Conservation (phyloP, 805 yeast species). For the Kazachstania bromeliacearum region DNA sequence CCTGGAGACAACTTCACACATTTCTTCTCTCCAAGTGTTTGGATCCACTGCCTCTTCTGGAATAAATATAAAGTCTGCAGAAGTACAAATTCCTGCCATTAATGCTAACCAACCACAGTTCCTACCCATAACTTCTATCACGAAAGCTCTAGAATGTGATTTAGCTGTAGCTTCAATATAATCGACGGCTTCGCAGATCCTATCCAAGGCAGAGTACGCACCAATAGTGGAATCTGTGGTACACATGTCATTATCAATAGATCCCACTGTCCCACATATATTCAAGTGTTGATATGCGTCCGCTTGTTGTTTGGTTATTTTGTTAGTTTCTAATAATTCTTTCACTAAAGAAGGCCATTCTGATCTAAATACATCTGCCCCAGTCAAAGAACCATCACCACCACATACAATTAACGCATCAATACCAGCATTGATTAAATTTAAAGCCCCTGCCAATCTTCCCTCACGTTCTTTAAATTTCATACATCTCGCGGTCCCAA, state of each 20-base stretch:
- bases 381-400: constrained; percentile 76
- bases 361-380: constrained; percentile 64
- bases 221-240: constrained; percentile 73
- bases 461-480: constrained; percentile 60
- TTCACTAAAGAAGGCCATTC: constrained; percentile 67
- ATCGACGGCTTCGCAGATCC: constrained; percentile 63
- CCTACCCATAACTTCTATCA: constrained; percentile 85
- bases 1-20: constrained; percentile 50
- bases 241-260: constrained; percentile 75
- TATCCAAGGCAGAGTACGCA: constrained; percentile 63
- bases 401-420: constrained; percentile 74
- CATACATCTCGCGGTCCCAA: constrained; percentile 68
- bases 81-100: constrained; percentile 73
- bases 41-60: constrained; percentile 69
- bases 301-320: constrained; percentile 38
- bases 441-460: constrained; percentile 49
- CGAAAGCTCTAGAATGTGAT: constrained; percentile 76
- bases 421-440: constrained; percentile 58
- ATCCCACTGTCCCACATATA: constrained; percentile 68
- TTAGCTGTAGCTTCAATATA: constrained; percentile 78
- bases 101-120: constrained; percentile 85
- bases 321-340: constrained; percentile 41
- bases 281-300: constrained; percentile 45
- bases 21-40: constrained; percentile 55
- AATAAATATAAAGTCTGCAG: constrained; percentile 72